Evolutionary conservation across 257 asterid species (phyloP), one percentile per base, ranked within the genome.

Genomic region (Echites panduratus): DNA sequence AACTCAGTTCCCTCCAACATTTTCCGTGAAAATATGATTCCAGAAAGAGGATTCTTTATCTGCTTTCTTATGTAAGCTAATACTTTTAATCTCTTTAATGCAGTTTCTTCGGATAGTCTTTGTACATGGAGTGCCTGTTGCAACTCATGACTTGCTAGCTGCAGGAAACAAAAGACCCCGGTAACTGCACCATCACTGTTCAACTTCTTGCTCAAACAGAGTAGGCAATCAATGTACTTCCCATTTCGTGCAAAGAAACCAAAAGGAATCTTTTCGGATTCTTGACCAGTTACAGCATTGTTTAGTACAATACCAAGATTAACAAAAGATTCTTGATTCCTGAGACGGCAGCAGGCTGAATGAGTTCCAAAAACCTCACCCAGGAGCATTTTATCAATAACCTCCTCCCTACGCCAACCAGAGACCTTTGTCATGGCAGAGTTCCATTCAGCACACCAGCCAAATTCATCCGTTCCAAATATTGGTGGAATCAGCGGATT

Each of bases 381-480:
- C 7, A 91, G 71, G 16, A 94, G 89, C 98, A 94, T 89, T 85
- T 89, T 94, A 56, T 88, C 88, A 19, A 91, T 86, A 66, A 86
- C 97, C 29, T 91, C 95, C 5, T 87, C 95, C 66, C 94, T 79
- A 9, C 54, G 70, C 96, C 95, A 88, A 10, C 99, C 97, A 4
- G 99, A 80, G 27, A 89, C 17, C 70, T 91, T 89, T 8, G 86
- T 74, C 99, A 94, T 94, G 3, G 99, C 97, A 27, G 98, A 84
- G 66, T 94, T 94, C 99, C 99, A 94, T 80, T 91, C 98, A 1
- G 95, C 85, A 72, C 99, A 91, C 99, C 99, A 91, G 22, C 97
- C 97, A 20, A 94, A 90, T 71, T 89, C 98, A 63, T 94, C 98
- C 0, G 93, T 85, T 49, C 96, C 99, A 53, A 94, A 94, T 76